Percentiles rank a stretch among this genome's conserved stretches.
Evolutionary conservation across 2,329 filamentous ascomycete genomes (phyloP).

Genomic region (Stachybotrys chlorohalonatus): DNA sequence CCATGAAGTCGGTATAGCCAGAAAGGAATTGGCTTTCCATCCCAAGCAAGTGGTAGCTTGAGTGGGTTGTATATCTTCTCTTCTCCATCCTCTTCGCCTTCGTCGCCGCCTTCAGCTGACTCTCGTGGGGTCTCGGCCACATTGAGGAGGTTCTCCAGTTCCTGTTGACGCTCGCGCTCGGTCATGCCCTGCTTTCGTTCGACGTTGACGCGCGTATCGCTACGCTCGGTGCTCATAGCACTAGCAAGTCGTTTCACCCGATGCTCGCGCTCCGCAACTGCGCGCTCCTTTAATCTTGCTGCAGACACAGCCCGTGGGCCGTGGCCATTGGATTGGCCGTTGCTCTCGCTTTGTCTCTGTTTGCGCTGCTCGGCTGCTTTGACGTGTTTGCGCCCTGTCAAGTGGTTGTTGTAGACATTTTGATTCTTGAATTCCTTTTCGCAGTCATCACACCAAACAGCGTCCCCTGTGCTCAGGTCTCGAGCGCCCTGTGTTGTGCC

Average conservation of each 20-base stretch:
- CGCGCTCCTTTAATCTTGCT: constrained; percentile 72
- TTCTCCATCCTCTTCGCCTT: constrained; percentile 67
- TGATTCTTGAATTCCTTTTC: constrained; percentile 93
- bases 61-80: constrained; percentile 95
- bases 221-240: constrained; percentile 77
- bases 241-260: constrained; percentile 71
- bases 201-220: constrained; percentile 87
- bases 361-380: constrained; percentile 65
- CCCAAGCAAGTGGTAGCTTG: constrained; percentile 93
- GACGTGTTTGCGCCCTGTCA: constrained; percentile 87
- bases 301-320: constrained; percentile 23
- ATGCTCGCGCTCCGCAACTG: constrained; percentile 81
- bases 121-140: constrained; percentile 20
- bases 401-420: constrained; percentile 84
- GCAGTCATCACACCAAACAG: constrained; percentile 83
- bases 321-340: constrained; percentile 16
- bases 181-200: constrained; percentile 98
- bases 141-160: constrained; percentile 76
- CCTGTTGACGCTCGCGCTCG: constrained; percentile 86
- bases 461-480: constrained; percentile 40
- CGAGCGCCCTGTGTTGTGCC: constrained; percentile 22
- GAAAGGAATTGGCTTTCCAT: constrained; percentile 97
- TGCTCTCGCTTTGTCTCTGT: constrained; percentile 31
- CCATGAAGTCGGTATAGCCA: constrained; percentile 98
- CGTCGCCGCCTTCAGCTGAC: constrained; percentile 45